Percentiles rank a stretch among this genome's conserved stretches.
Conservation (phyloP, 1,284 basidiomycete genomes). For the Rhodotorula sp. region DNA sequence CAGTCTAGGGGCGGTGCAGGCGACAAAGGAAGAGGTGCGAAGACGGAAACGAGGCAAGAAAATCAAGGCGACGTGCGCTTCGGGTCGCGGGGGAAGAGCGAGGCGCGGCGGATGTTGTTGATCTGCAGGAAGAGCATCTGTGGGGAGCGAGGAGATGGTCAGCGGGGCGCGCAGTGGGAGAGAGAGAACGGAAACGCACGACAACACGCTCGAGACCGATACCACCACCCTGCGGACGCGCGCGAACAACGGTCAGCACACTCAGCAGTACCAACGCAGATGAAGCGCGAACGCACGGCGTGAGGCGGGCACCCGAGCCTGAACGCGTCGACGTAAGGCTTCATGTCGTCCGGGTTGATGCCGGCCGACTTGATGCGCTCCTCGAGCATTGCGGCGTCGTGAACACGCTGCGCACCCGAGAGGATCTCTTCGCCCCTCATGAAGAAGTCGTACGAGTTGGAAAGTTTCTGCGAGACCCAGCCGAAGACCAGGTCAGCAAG, state of each 20-base stretch:
- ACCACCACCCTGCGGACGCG: slow-evolving; percentile 18
- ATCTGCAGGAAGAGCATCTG: slow-evolving; percentile 67
- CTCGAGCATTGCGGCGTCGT: slow-evolving; percentile 78
- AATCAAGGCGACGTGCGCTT: slow-evolving; percentile 44
- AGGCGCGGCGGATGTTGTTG: slow-evolving; percentile 90
- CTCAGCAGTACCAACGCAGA: background rate
- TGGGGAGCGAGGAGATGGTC: background rate
- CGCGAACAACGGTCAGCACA: background rate
- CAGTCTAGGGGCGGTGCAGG: too few relatives aligned
- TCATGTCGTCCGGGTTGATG: slow-evolving; percentile 58
- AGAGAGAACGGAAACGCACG: background rate
- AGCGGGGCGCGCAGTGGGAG: background rate
- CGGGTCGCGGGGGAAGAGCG: slow-evolving; percentile 92
- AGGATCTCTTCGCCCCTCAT: slow-evolving; percentile 99
- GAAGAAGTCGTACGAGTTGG: slow-evolving; percentile 99
- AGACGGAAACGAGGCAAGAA: background rate
- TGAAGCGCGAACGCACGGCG: slow-evolving; percentile 46
- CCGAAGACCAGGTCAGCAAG: background rate
- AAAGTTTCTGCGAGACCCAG: slow-evolving; percentile 67
- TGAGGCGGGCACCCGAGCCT: slow-evolving; percentile 85
- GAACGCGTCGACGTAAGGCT: slow-evolving; percentile 88
- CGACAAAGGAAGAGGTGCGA: too few relatives aligned
- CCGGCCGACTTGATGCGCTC: slow-evolving; percentile 41
- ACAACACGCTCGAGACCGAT: slow-evolving; percentile 36
- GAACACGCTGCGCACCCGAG: slow-evolving; percentile 85